phyloP scores from a whole-genome alignment of 1,284 basidiomycete genomes.

The Vanrija sp. region DNA sequence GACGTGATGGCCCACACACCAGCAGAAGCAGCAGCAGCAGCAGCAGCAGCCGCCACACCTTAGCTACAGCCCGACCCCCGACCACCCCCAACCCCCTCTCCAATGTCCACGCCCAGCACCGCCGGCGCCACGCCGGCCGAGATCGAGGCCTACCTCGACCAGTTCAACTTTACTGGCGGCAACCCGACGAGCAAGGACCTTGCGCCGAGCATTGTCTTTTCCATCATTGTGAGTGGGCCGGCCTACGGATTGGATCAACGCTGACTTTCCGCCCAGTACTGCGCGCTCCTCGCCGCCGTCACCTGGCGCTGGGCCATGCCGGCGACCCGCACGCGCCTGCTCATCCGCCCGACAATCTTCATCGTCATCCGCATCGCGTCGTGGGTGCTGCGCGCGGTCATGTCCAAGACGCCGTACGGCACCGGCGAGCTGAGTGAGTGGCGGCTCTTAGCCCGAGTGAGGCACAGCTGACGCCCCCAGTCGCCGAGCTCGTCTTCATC shows the following conservation, averaged over 20 bases:
- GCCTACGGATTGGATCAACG: neutral
- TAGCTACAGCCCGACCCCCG: neutral
- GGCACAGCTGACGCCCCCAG: conserved; percentile 5
- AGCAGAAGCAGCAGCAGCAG: neutral
- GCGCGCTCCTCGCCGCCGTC: conserved; percentile 16
- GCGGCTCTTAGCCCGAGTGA: neutral
- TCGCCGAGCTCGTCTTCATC: conserved; percentile 32
- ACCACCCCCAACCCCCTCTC: neutral
- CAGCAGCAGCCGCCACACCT: no score
- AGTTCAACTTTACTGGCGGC: conserved; percentile 34
- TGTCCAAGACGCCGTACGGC: conserved; percentile 25
- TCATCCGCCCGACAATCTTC: conserved; percentile 33
- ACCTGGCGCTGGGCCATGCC: conserved; percentile 17
- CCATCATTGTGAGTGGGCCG: conserved; percentile 23
- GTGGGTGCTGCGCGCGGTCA: conserved; percentile 25
- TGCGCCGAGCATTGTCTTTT: conserved; percentile 34
- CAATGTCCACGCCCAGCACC: neutral
- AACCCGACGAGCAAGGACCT: conserved; percentile 27
- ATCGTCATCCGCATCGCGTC: conserved; percentile 20
- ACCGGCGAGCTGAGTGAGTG: conserved; percentile 20
- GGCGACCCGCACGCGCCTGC: conserved; percentile 15
- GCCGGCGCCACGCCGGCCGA: neutral
- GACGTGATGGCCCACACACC: neutral
- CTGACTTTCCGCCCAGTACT: conserved; percentile 19
- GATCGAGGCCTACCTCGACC: conserved; percentile 4